These are phyloP conservation scores for Teunomyces barrocoloradensis DNA, from an alignment of 805 yeast genomes.

Conservation along the genomic window DNA sequence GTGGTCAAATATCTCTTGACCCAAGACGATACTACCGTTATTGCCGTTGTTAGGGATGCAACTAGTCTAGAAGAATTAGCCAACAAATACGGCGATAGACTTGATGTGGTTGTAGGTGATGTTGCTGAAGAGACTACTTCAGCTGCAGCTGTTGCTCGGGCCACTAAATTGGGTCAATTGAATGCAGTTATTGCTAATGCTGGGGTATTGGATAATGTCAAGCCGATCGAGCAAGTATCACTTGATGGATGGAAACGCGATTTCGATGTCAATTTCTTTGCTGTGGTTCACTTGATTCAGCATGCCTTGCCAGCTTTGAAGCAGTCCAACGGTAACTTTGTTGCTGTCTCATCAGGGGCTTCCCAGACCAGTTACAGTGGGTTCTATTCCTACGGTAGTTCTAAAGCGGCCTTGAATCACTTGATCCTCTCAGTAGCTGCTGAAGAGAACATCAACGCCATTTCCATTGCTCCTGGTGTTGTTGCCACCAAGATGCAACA, in stretches of 20 bases:
- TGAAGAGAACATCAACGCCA: constrained; percentile 52
- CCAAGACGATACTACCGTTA: constrained; percentile 36
- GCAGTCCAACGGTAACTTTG: constrained; percentile 54
- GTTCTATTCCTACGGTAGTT: constrained; percentile 91
- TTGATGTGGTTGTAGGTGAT: constrained; percentile 58
- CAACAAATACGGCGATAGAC: constrained; percentile 45
- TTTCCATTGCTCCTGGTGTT: constrained; percentile 91
- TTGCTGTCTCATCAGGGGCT: constrained; percentile 92
- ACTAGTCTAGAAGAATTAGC: constrained; percentile 44
- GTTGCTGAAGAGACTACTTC: constrained; percentile 44
- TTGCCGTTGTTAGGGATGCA: constrained; percentile 72
- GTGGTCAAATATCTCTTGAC: constrained; percentile 55
- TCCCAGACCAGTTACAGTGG: constrained; percentile 58
- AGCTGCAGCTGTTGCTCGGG: constrained; percentile 38
- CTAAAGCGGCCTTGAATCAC: constrained; percentile 89
- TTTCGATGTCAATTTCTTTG: constrained; percentile 76
- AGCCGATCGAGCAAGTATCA: constrained; percentile 45
- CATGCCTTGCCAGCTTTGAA: constrained; percentile 57
- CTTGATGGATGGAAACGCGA: constrained; percentile 57
- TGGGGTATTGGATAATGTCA: constrained; percentile 80
- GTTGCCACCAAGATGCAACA: constrained; percentile 89
- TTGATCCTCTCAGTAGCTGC: constrained; percentile 62
- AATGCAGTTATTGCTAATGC: constrained; percentile 76
- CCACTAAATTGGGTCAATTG: constrained; percentile 54
- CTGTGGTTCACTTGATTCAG: constrained; percentile 60